Evolutionary conservation across 1,284 basidiomycete species (phyloP), one percentile per base, ranked within the genome.

Genomic region (Ceratobasidium sp.): DNA sequence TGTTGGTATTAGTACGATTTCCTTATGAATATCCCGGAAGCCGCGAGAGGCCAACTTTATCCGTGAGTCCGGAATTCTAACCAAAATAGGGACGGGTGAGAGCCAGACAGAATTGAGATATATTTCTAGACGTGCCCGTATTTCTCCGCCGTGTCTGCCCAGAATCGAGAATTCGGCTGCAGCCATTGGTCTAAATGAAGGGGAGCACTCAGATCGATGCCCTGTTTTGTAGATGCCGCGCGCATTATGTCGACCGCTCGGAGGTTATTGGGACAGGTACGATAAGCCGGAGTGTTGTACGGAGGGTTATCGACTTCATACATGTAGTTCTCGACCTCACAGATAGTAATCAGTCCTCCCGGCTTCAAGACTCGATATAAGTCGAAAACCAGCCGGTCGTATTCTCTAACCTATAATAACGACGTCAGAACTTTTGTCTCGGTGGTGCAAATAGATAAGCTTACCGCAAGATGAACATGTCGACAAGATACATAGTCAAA

Each of bases 401-500:
- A 73, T 62, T 73, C 69, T 47, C 62, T 73, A 8, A 73, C 69
- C 69, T 73, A 41, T 11, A 11, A 41, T 5, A 41, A 41, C 11
- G 36, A 41, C 36, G 36, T 41, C 36, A 41, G 36, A 11, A 41
- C 6, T 5, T 11, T 41, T 5, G 4, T 41, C 4, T 11, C 36
- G 11, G 4, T 41, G 11, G 11, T 41, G 11, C 36, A 41, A 41
- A 5, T 11, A 41, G 36, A 41, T n/a, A 41, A 41, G 36, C 36
- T 41, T 5, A 73, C 69, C 2, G 57, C 56, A 3, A 73, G 33
- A 17, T 62, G 69, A 17, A 73, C 53, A 44, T 73, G 69, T 22
- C 59, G 69, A 63, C 69, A 73, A 15, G 69, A 73, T 14, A 73
- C 44, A 54, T 73, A 73, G 29, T 73, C 69, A 53, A 73, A 73